Conservation (phyloP, 805 yeast genomes). For the Starmerella stigmatis region DNA sequence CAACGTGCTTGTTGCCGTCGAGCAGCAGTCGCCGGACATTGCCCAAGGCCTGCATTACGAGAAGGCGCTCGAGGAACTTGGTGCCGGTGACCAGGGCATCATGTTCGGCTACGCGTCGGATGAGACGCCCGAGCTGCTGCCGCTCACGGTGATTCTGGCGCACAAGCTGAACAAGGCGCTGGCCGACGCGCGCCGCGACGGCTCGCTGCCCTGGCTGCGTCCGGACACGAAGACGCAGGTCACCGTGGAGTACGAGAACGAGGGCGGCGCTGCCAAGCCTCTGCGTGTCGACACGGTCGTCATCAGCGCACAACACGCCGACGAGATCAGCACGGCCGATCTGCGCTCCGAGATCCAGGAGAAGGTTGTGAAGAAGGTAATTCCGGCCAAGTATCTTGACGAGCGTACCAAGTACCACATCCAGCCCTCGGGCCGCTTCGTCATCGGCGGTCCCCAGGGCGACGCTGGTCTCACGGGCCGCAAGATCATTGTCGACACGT, state of each 20-base stretch:
- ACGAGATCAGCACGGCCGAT: slow-evolving; percentile 86
- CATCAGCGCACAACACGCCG: slow-evolving; percentile 96
- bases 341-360: slow-evolving; percentile 66
- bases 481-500: slow-evolving; percentile 98
- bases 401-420: slow-evolving; percentile 94
- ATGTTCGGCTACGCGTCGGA: slow-evolving; percentile 99
- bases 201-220: slow-evolving; percentile 91
- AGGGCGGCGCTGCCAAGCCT: slow-evolving; percentile 91
- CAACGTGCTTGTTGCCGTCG: slow-evolving; percentile 97
- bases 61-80: slow-evolving; percentile 86
- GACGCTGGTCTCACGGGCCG: slow-evolving; percentile 99
- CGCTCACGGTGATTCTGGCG: slow-evolving; percentile 85
- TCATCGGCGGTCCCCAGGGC: slow-evolving; percentile 99
- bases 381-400: slow-evolving; percentile 82
- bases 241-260: slow-evolving; percentile 90
- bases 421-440: slow-evolving; percentile 99
- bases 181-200: slow-evolving; percentile 95
- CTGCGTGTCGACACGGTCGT: slow-evolving; percentile 95
- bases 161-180: slow-evolving; percentile 94
- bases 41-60: slow-evolving; percentile 99
- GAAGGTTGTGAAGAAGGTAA: slow-evolving; percentile 82
- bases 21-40: slow-evolving; percentile 98
- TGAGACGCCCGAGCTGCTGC: slow-evolving; percentile 95
- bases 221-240: slow-evolving; percentile 99
- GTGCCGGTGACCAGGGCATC: slow-evolving; percentile 99